A percentile compares a stretch with the other conserved stretches of the same genome.
These are phyloP conservation scores for Leishmania gerbilli DNA, from an alignment of 208 protist species.

Conservation along the genomic window DNA sequence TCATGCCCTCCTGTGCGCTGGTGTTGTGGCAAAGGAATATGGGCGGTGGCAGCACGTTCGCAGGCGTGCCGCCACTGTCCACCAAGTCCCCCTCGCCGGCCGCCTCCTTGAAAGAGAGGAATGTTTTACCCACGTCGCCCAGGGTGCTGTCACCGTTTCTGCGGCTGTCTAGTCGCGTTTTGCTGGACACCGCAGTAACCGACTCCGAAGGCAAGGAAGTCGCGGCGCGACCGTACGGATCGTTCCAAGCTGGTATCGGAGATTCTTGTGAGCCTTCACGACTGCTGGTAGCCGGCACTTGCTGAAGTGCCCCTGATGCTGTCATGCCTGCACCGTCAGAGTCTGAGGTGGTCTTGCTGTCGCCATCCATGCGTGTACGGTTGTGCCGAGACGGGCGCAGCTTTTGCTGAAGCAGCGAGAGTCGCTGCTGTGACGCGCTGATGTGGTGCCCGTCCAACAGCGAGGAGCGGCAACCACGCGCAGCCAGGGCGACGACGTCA, in stretches of 20 bases:
- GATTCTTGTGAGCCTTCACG: not conserved
- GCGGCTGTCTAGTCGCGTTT: not conserved
- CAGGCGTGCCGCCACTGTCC: not conserved
- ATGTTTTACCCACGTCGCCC: not conserved
- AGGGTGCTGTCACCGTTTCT: not conserved
- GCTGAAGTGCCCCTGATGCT: not conserved
- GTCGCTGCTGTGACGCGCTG: conserved; percentile 1
- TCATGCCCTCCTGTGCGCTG: not conserved
- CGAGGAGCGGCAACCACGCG: conserved; percentile 11
- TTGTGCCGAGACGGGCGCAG: conserved; percentile 21
- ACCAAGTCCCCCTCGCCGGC: not conserved
- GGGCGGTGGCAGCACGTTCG: conserved; percentile 19
- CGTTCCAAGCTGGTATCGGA: not conserved
- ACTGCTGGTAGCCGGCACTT: not conserved
- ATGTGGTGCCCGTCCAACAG: conserved; percentile 4
- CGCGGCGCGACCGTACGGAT: not conserved
- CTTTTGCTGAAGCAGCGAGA: conserved; percentile 10
- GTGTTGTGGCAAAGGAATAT: conserved; percentile 20
- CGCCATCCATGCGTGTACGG: not conserved
- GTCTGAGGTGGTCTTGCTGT: not conserved
- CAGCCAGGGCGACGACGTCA: not conserved
- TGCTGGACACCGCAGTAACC: not conserved
- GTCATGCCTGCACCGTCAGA: not conserved
- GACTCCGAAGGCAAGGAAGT: not conserved
- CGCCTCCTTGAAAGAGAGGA: not conserved